phyloP scores from a whole-genome alignment of 306 rosid genomes.

The Leucaena leucocephala region DNA sequence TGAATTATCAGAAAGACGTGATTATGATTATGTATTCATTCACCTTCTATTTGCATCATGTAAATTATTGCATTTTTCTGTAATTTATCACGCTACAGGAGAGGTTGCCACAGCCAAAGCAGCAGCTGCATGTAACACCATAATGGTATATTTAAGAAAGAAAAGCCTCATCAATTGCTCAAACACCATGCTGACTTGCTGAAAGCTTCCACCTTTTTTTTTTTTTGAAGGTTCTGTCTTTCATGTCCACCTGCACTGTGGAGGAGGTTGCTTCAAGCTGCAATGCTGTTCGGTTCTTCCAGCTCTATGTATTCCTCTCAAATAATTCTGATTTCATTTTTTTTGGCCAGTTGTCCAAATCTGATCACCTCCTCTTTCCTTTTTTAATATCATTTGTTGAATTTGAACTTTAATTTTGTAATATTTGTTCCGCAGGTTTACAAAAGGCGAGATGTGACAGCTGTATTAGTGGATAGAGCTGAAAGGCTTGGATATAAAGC shows the following conservation, averaged over 20 bases:
- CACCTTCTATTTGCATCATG: neutral
- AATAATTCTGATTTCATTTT: neutral
- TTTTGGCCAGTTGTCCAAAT: no score
- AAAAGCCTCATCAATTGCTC: neutral
- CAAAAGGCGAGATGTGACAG: slow-evolving; percentile 60
- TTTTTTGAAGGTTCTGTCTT: slow-evolving; percentile 49
- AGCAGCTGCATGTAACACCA: slow-evolving; percentile 64
- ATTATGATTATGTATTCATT: neutral
- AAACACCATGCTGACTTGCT: neutral
- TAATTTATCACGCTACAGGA: slow-evolving; percentile 43
- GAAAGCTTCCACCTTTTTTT: neutral
- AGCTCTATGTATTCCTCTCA: slow-evolving; percentile 57
- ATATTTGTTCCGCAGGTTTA: slow-evolving; percentile 42
- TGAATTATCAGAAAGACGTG: slow-evolving; percentile 3
- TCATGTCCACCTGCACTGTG: slow-evolving; percentile 49
- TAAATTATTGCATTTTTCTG: neutral
- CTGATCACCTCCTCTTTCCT: neutral
- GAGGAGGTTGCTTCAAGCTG: slow-evolving; percentile 81
- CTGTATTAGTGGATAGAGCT: slow-evolving; percentile 55
- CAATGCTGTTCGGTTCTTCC: slow-evolving; percentile 72
- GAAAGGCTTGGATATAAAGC: slow-evolving; percentile 67
- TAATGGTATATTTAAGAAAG: slow-evolving; percentile 53
- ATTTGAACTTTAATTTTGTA: neutral
- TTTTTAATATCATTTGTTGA: neutral
- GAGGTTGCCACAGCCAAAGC: slow-evolving; percentile 80